Base-by-base conservation (phyloP, 2,329 filamentous ascomycete species). In the Coniochaeta sp. region DNA sequence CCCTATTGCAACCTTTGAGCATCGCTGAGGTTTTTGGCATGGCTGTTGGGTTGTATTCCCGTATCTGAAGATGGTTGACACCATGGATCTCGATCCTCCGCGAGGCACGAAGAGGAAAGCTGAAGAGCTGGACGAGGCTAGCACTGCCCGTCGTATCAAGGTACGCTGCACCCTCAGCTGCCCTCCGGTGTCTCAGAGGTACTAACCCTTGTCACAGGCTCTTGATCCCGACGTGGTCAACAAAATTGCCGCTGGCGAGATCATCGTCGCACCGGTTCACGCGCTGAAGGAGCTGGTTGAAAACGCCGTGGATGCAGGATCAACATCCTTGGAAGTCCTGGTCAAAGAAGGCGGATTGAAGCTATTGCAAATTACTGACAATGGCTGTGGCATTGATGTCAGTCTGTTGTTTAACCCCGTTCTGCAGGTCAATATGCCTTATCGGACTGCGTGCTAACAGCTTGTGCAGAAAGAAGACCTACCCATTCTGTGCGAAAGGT, bases 211-310 rank as follows among this genome's bases (percentile, higher is more conserved):
- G 59, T 14, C 43, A 33, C 59, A 96, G 87, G 89, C 93, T 16
- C 83, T 99, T 28, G 90, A 96, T 69, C 87, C 90, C 64, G 89
- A 95, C 76, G 95, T 99, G 24, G 90, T 99, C 65, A 99, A 98
- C 79, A 99, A 98, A 74, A 99, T 99, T 66, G 95, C 95, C 0
- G 95, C 95, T 0, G 95, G 95, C 22, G 95, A 99, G 74, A 99
- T 99, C 68, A 99, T 99, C 62, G 92, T 99, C 57, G 93, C 95
- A 1, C 96, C 95, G 0, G 92, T 97, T 31, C 91, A 99, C 73
- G 95, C 96, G 3, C 76, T 99, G 61, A 99, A 99, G 74, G 95
- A 99, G 72, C 79, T 99, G 57, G 92, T 99, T 14, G 95, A 99
- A 73, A 99, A 99, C 68, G 89, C 95, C 4, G 92, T 99, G 17